phyloP scores from a whole-genome alignment of 306 rosid genomes.

The Cucurbita argyrosperma region DNA sequence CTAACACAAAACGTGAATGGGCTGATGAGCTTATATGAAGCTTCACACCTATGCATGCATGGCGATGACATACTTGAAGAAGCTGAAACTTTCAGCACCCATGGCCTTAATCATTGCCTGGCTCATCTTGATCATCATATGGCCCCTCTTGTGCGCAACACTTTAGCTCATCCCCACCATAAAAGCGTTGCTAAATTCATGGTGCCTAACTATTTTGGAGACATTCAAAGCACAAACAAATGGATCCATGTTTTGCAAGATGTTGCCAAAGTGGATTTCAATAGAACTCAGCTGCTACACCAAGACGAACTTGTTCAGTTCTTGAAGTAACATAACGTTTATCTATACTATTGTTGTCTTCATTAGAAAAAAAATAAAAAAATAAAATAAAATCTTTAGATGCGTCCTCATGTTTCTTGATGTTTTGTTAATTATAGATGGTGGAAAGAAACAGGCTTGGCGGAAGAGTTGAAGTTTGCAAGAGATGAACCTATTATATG shows the following conservation, averaged over 20 bases:
- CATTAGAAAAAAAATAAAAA: no score
- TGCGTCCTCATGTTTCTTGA: not conserved
- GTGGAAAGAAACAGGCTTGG: slow-evolving; percentile 54
- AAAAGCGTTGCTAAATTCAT: slow-evolving; percentile 36
- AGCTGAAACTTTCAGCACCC: not conserved
- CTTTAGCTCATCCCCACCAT: slow-evolving; percentile 41
- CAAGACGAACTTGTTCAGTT: slow-evolving; percentile 30
- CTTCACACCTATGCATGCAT: not conserved
- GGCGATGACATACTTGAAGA: slow-evolving; percentile 2
- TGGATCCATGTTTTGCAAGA: slow-evolving; percentile 28
- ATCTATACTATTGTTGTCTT: no score
- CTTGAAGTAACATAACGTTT: slow-evolving; percentile 11
- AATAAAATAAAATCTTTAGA: no score
- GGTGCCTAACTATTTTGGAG: slow-evolving; percentile 14
- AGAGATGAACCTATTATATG: slow-evolving; percentile 70
- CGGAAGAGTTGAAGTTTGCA: slow-evolving; percentile 24
- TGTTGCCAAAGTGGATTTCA: slow-evolving; percentile 31
- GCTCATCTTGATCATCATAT: not conserved
- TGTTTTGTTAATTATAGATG: slow-evolving; percentile 16
- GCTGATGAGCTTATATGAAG: slow-evolving; percentile 1
- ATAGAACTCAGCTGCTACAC: slow-evolving; percentile 12
- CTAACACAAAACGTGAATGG: not conserved
- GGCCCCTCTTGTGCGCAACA: slow-evolving; percentile 9
- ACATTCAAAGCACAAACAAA: slow-evolving; percentile 7
- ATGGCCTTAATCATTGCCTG: not conserved